Evolutionary conservation across 192 early-diverging fungal genomes (phyloP).

Genomic region (Linderina pennispora): DNA sequence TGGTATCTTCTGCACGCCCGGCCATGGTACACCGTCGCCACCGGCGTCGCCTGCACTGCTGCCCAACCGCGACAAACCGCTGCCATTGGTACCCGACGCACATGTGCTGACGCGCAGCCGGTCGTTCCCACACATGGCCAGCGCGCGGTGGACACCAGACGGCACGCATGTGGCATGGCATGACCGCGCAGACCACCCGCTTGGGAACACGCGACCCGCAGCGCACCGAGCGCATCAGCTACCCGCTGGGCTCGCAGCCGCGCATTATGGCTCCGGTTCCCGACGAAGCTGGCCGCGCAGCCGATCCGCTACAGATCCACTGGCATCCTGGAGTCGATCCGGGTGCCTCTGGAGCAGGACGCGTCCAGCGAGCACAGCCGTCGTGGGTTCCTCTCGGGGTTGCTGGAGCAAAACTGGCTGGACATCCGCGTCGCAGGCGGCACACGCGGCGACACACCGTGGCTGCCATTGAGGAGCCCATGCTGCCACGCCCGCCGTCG

Average conservation of each 20-base stretch:
- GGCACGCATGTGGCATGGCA: constrained; percentile 6
- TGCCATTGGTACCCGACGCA: too few relatives aligned
- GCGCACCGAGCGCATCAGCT: constrained; percentile 5
- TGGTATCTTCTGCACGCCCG: constrained; percentile 22
- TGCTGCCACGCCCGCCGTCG: neutral
- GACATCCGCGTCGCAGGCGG: constrained; percentile 9
- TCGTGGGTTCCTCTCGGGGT: constrained; percentile 17
- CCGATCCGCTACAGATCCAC: too few relatives aligned
- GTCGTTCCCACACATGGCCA: constrained; percentile 21
- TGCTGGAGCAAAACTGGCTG: too few relatives aligned
- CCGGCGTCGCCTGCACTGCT: neutral
- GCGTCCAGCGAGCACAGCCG: neutral
- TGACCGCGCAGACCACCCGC: constrained; percentile 1
- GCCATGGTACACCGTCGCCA: constrained; percentile 1
- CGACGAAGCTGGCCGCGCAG: too few relatives aligned
- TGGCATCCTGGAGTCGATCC: too few relatives aligned
- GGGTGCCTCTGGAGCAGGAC: too few relatives aligned
- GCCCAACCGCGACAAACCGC: too few relatives aligned
- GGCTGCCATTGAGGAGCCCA: neutral
- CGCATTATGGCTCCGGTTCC: too few relatives aligned
- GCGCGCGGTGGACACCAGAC: constrained; percentile 5
- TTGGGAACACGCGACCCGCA: neutral
- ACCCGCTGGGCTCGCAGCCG: constrained; percentile 1
- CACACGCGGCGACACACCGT: constrained; percentile 14
- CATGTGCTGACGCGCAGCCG: constrained; percentile 30